Evolutionary conservation across 2,329 filamentous ascomycete genomes (phyloP), one percentile per base, ranked within the genome.

Genomic region (Alternaria postmessia): DNA sequence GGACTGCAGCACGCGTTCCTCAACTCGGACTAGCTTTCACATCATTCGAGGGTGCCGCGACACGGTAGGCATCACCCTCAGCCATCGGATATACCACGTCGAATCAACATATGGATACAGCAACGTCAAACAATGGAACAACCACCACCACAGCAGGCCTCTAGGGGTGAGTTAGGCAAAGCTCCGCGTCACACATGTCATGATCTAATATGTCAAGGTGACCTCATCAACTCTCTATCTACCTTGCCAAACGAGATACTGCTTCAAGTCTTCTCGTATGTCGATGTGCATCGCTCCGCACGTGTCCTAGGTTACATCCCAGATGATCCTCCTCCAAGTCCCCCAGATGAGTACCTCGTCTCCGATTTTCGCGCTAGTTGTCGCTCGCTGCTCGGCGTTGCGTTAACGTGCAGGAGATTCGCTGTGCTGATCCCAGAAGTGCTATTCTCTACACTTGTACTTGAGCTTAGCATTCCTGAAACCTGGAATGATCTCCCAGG

Each of bases 161-260:
- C 32, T 14, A 49, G 20, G 14, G 16, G 46, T 49, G 14, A 49
- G 46, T 7, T 22, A 18, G 32, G 14, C 14, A 34, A 18, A 44
- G 39, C 24, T 51, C 12, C 12, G 28, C 14, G 3, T 24, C 36
- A 34, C 49, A 41, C 16, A 20, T 22, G 34, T 51, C 49, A 41
- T 51, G 16, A 30, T 38, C 47, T 60, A 57, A 60, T 9, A 5
- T 42, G 22, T 8, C 14, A 32, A 60, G 57, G 12, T 26, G 20
- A n/a, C n/a, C 44, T 22, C 18, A 14, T 14, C 28, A 57, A 16
- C 32, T 51, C 57, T 14, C 5, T 60, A 22, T 14, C 20, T 34
- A 46, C 57, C 30, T 24, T 68, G 8, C 66, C 66, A 5, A 59
- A 51, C 38, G 66, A 68, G 9, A 49, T 67, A n/a, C 52, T 67